These are phyloP conservation scores for Trichoderma asperelloides DNA, from an alignment of 495 filamentous ascomycete genomes.

Conservation along the genomic window DNA sequence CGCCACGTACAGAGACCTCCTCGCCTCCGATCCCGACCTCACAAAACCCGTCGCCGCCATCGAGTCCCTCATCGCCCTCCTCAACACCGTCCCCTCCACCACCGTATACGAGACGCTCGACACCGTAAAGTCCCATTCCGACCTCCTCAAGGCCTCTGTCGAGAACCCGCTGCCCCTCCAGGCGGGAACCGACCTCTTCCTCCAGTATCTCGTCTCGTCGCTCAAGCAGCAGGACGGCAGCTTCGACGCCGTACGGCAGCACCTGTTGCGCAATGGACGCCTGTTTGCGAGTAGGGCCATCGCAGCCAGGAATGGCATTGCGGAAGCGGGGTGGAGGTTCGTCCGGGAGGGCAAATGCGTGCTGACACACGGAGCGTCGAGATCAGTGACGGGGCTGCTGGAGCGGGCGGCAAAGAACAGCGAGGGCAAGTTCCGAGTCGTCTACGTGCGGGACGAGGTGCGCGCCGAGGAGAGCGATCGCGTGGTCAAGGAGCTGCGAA, in stretches of 20 bases:
- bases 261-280: slow-evolving; percentile 73
- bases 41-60: slow-evolving; percentile 96
- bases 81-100: slow-evolving; percentile 62
- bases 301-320: slow-evolving; percentile 72
- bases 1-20: slow-evolving; percentile 40
- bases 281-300: slow-evolving; percentile 85
- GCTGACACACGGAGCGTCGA: slow-evolving; percentile 76
- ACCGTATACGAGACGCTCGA: slow-evolving; percentile 92
- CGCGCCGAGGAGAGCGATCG: slow-evolving; percentile 37
- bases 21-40: slow-evolving; percentile 62
- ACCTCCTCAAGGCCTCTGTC: slow-evolving; percentile 61
- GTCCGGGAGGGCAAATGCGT: slow-evolving; percentile 69
- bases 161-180: slow-evolving; percentile 84
- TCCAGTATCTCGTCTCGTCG: slow-evolving; percentile 71
- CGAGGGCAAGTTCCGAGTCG: slow-evolving; percentile 66
- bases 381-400: slow-evolving; percentile 73
- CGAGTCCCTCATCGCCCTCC: slow-evolving; percentile 78
- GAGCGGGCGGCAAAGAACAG: slow-evolving; percentile 61
- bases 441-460: slow-evolving; percentile 57
- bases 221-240: slow-evolving; percentile 43
- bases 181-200: slow-evolving; percentile 92
- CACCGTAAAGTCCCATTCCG: slow-evolving; percentile 65
- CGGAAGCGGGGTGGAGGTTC: slow-evolving; percentile 63
- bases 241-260: slow-evolving; percentile 75
- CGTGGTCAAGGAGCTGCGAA: slow-evolving; percentile 51